A percentile compares a stretch with the other conserved stretches of the same genome.
Conservation (phyloP, 305 asterid species). For the Solanum hybrid region DNA sequence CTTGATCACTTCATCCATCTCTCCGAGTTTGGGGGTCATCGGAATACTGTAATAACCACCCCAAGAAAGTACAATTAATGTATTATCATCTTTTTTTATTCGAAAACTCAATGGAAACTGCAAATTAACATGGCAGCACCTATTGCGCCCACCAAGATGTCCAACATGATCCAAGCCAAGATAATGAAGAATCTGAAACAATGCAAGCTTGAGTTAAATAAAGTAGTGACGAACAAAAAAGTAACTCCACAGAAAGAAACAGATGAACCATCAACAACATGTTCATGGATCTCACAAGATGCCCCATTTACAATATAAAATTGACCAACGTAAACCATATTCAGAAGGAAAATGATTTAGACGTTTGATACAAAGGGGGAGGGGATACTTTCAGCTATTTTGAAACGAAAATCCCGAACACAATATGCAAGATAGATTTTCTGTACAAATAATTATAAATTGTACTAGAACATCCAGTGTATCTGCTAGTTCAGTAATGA, state of each 20-base stretch:
- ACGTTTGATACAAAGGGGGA: not conserved
- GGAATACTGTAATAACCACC: conserved; percentile 28
- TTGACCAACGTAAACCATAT: not conserved
- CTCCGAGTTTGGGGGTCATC: conserved; percentile 70
- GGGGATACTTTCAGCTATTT: not conserved
- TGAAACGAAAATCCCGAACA: not conserved
- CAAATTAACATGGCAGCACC: conserved; percentile 28
- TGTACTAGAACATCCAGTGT: not conserved
- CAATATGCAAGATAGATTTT: not conserved
- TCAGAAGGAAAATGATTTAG: not conserved
- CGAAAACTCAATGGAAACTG: not conserved
- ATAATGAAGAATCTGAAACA: conserved; percentile 79
- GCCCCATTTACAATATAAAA: not conserved
- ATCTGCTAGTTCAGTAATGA: not conserved
- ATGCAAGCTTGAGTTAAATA: conserved; percentile 17
- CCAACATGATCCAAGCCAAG: conserved; percentile 96
- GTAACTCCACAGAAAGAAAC: not conserved
- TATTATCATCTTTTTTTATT: not conserved
- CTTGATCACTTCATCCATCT: conserved; percentile 71
- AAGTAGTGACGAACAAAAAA: conserved; percentile 6
- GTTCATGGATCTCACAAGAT: not conserved
- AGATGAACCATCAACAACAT: conserved; percentile 5
- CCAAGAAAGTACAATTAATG: conserved; percentile 7
- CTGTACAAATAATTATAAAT: not conserved
- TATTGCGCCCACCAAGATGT: conserved; percentile 79